phyloP scores from a whole-genome alignment of 352 stramenopile genomes.

The Globisporangium nodosum region DNA sequence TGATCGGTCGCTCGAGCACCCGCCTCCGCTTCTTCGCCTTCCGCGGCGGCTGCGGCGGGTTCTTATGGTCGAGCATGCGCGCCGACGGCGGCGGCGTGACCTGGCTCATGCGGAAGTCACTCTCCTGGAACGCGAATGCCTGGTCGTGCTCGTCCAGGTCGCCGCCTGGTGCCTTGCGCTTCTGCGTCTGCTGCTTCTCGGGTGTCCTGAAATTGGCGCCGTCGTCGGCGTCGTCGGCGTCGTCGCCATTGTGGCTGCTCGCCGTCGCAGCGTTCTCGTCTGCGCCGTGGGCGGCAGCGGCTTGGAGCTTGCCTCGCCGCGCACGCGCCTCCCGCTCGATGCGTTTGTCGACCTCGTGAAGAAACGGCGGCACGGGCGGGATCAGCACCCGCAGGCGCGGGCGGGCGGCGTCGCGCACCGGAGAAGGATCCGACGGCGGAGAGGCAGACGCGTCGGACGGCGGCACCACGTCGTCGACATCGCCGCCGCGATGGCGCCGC shows the following conservation, averaged over 20 bases:
- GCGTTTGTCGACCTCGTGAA: conserved; percentile 15
- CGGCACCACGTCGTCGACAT: conserved; percentile 8
- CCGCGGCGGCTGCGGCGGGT: conserved; percentile 53
- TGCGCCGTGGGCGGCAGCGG: not conserved
- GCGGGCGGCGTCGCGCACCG: not conserved
- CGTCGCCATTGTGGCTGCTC: not conserved
- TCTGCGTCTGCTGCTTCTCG: conserved; percentile 11
- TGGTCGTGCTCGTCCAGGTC: conserved; percentile 10
- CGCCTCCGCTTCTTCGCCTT: conserved; percentile 26
- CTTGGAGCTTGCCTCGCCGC: not conserved
- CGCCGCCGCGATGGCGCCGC: not conserved
- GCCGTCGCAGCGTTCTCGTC: not conserved
- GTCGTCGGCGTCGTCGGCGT: conserved; percentile 1
- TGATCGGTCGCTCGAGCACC: conserved; percentile 10
- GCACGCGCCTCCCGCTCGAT: conserved; percentile 3
- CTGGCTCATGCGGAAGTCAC: conserved; percentile 32
- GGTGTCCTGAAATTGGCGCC: conserved; percentile 9
- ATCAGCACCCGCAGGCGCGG: conserved; percentile 13
- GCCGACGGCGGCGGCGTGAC: conserved; percentile 59
- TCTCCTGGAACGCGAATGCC: conserved; percentile 20
- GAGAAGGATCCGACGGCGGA: not conserved
- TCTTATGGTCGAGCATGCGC: conserved; percentile 60
- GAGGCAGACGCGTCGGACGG: conserved; percentile 4
- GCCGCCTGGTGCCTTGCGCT: conserved; percentile 8
- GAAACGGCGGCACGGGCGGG: conserved; percentile 15